These are phyloP conservation scores for Malania oleifera DNA, from an alignment of 164 flowering plant genomes.

Conservation along the genomic window DNA sequence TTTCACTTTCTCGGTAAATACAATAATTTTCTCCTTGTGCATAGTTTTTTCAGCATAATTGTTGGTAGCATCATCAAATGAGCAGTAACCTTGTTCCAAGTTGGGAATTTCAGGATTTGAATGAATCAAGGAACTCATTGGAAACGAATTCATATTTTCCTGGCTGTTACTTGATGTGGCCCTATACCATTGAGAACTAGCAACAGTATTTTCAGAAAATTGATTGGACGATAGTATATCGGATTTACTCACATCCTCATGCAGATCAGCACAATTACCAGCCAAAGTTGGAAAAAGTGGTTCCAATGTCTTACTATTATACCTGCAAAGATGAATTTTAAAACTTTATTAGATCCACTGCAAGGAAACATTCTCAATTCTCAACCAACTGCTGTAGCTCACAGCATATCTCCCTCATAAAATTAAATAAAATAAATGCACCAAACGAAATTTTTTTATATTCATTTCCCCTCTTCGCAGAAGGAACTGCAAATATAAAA, in stretches of 20 bases:
- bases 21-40: slow-evolving; percentile 7
- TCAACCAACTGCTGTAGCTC: too few species aligned
- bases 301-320: slow-evolving; percentile 17
- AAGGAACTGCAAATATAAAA: too few species aligned
- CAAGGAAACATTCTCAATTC: too few species aligned
- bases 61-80: slow-evolving; percentile 5
- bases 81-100: slow-evolving; percentile 4
- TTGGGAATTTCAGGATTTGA: slow-evolving; percentile 16
- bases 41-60: slow-evolving; percentile 12
- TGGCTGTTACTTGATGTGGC: not conserved
- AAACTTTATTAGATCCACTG: not conserved
- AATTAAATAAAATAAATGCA: too few species aligned
- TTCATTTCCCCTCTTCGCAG: too few species aligned
- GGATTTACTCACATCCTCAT: slow-evolving; percentile 12
- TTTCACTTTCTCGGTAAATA: slow-evolving; percentile 4
- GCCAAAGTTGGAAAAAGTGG: slow-evolving; percentile 5
- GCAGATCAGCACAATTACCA: not conserved
- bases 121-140: slow-evolving; percentile 17
- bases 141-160: slow-evolving; percentile 9
- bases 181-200: not conserved
- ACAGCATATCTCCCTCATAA: too few species aligned
- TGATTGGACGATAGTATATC: slow-evolving; percentile 4
- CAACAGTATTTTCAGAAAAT: not conserved
- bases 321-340: slow-evolving; percentile 16
- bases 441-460: too few species aligned